Evolutionary conservation across 2,329 filamentous ascomycete genomes (phyloP).

Genomic region (Albifimbria verrucaria): DNA sequence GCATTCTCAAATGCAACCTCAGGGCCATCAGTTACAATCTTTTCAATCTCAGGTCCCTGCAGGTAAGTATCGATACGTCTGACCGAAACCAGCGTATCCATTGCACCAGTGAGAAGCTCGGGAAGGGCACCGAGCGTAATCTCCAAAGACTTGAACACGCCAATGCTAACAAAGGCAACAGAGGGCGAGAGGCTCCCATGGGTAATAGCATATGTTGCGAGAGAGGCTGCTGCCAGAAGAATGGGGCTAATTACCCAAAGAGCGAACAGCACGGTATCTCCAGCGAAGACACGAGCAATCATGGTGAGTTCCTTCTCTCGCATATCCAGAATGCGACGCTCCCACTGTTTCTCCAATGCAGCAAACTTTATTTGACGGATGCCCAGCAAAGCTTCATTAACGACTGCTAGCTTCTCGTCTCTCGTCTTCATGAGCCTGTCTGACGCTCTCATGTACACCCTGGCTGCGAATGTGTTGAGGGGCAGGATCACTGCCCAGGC

Average conservation of each 20-base stretch:
- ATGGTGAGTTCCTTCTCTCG: conserved; percentile 64
- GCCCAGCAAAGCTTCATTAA: conserved; percentile 74
- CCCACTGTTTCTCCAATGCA: conserved; percentile 72
- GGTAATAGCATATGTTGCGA: conserved; percentile 64
- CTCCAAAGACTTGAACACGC: conserved; percentile 72
- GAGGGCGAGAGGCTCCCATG: conserved; percentile 65
- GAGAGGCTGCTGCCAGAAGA: conserved; percentile 66
- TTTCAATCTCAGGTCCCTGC: conserved; percentile 59
- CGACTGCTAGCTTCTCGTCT: conserved; percentile 70
- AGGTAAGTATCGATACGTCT: conserved; percentile 71
- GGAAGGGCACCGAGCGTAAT: conserved; percentile 68
- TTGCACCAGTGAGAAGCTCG: conserved; percentile 65
- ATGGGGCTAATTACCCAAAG: conserved; percentile 75
- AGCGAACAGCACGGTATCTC: conserved; percentile 59
- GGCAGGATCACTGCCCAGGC: conserved; percentile 64
- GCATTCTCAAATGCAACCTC: conserved; percentile 64
- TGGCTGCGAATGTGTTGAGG: conserved; percentile 65
- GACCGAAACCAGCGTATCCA: conserved; percentile 72
- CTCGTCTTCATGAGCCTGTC: conserved; percentile 71
- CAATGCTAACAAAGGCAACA: conserved; percentile 75
- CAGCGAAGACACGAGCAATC: conserved; percentile 64
- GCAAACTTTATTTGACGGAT: conserved; percentile 86
- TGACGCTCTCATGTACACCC: conserved; percentile 61
- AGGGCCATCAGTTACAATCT: conserved; percentile 51
- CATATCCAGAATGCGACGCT: conserved; percentile 60